phyloP scores from a whole-genome alignment of 2,329 filamentous ascomycete genomes.

The Cadophora luteo-olivacea region DNA sequence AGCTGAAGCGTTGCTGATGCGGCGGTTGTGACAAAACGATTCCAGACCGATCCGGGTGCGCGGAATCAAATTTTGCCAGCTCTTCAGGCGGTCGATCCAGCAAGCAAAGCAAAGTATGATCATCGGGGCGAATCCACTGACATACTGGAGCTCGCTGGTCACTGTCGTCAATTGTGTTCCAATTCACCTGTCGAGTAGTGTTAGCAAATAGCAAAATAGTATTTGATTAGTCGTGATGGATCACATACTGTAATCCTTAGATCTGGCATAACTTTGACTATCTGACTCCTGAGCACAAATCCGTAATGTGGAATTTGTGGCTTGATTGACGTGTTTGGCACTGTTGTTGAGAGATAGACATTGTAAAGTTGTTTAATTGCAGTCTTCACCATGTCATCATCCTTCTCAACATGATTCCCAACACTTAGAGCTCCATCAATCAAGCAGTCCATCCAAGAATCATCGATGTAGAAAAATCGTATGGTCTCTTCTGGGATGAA shows the following conservation, averaged over 20 bases:
- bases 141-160: constrained; percentile 6
- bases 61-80: constrained; percentile 28
- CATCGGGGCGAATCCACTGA: constrained; percentile 17
- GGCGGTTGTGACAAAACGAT: constrained; percentile 47
- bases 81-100: constrained; percentile 43
- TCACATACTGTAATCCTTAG: constrained; percentile 39
- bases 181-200: not conserved
- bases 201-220: not conserved
- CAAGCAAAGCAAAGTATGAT: constrained; percentile 45
- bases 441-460: constrained; percentile 50
- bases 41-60: not conserved
- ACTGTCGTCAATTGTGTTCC: constrained; percentile 10
- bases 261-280: constrained; percentile 49
- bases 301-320: constrained; percentile 49
- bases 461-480: constrained; percentile 54
- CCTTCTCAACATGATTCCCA: constrained; percentile 47
- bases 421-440: constrained; percentile 52
- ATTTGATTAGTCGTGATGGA: not conserved
- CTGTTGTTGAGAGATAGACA: constrained; percentile 39
- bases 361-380: constrained; percentile 46
- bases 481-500: constrained; percentile 38
- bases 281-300: constrained; percentile 48
- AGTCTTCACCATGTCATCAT: constrained; percentile 41
- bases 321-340: constrained; percentile 6
- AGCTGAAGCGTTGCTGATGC: constrained; percentile 47